Evolutionary conservation across 768 basidiomycete species (phyloP).

Genomic region (Candolleomyces aberdarensis): DNA sequence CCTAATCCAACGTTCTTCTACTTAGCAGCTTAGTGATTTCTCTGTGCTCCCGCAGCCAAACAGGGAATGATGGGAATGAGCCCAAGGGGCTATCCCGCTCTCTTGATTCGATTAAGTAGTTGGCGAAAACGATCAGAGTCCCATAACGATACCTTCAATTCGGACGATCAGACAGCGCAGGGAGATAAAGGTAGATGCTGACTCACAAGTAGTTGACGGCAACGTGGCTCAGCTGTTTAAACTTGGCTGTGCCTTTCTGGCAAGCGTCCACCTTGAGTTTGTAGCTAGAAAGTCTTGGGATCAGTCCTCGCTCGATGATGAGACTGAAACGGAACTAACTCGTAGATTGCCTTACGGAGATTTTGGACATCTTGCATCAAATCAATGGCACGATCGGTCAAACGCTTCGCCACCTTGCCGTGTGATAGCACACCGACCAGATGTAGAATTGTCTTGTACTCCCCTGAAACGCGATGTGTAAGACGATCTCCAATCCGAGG

Average conservation of each 20-base stretch:
- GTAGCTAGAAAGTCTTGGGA: slow-evolving; percentile 50
- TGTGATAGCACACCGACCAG: slow-evolving; percentile 89
- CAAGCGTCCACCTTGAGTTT: slow-evolving; percentile 87
- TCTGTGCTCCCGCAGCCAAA: slow-evolving; percentile 78
- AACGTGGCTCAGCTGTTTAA: slow-evolving; percentile 67
- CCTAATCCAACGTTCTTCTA: slow-evolving; percentile 65
- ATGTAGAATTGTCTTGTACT: slow-evolving; percentile 95
- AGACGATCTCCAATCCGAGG: not conserved
- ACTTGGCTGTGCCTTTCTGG: slow-evolving; percentile 75
- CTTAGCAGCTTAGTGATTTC: slow-evolving; percentile 78
- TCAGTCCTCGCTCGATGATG: not conserved
- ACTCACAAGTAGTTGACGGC: slow-evolving; percentile 86
- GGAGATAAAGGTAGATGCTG: not conserved
- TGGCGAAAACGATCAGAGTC: slow-evolving; percentile 89
- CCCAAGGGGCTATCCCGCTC: slow-evolving; percentile 21
- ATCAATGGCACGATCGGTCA: slow-evolving; percentile 88
- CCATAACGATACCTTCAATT: slow-evolving; percentile 76
- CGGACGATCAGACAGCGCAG: not conserved
- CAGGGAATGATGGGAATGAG: slow-evolving; percentile 59
- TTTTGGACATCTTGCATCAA: slow-evolving; percentile 97
- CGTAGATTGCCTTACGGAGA: slow-evolving; percentile 90
- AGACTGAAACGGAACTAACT: slow-evolving; percentile 48
- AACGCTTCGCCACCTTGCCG: slow-evolving; percentile 88
- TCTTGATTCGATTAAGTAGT: slow-evolving; percentile 81
- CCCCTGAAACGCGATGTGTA: slow-evolving; percentile 52